phyloP scores from a whole-genome alignment of 2,329 filamentous ascomycete genomes.

The Cyclaneusma minus region DNA sequence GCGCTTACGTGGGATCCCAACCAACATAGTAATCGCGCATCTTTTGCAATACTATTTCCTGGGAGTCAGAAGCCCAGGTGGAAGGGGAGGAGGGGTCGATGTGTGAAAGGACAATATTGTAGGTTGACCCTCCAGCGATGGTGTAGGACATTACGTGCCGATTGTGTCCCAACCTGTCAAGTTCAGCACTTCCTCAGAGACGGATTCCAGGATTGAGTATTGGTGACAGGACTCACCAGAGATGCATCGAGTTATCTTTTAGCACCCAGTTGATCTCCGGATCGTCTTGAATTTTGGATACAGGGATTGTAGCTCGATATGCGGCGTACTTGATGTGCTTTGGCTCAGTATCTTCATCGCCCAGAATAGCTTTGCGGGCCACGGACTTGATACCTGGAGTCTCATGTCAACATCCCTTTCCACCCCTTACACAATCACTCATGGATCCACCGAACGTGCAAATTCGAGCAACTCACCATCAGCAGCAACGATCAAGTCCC shows the following conservation, averaged over 20 bases:
- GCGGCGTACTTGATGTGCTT: conserved; percentile 23
- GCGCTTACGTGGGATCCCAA: too few species aligned
- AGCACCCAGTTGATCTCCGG: conserved; percentile 23
- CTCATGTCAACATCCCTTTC: conserved; percentile 1
- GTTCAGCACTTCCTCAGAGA: conserved; percentile 14
- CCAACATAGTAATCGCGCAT: conserved; percentile 18
- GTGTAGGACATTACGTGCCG: conserved; percentile 29
- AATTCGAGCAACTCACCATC: conserved; percentile 15
- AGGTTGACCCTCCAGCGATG: conserved; percentile 25
- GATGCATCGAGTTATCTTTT: too few species aligned
- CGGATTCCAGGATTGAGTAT: conserved; percentile 21
- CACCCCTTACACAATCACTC: background rate
- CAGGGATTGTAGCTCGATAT: conserved; percentile 25
- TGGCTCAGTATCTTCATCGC: conserved; percentile 16
- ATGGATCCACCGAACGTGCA: too few species aligned
- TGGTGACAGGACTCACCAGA: conserved; percentile 27
- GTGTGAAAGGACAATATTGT: conserved; percentile 31
- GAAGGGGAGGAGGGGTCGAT: conserved; percentile 20
- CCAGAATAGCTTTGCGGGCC: conserved; percentile 9
- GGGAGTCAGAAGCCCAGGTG: conserved; percentile 16
- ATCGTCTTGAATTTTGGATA: conserved; percentile 20
- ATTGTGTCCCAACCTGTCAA: conserved; percentile 23
- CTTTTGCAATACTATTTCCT: conserved; percentile 14
- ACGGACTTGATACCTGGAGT: conserved; percentile 16
- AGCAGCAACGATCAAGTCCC: conserved; percentile 21